Evolutionary conservation across 2,329 filamentous ascomycete species (phyloP).

Genomic region (Alternaria sp.): DNA sequence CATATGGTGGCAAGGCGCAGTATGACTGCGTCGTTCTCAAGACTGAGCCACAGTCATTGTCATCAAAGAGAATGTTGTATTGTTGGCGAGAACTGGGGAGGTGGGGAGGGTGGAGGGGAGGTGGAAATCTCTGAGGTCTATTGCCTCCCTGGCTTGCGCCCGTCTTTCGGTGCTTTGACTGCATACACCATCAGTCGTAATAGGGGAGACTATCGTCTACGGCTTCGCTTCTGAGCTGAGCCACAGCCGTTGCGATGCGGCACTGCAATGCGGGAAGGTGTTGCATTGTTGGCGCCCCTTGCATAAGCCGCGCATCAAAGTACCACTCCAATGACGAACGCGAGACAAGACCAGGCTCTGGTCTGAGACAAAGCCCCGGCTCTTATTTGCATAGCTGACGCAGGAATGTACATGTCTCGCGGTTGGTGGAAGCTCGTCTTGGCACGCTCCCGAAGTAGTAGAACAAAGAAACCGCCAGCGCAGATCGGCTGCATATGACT

Average conservation of each 20-base stretch:
- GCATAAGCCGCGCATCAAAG: conserved; percentile 13
- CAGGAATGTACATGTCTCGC: conserved; percentile 44
- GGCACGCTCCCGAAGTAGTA: conserved; percentile 39
- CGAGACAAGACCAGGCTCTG: background rate
- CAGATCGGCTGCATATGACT: conserved; percentile 41
- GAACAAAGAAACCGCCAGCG: conserved; percentile 47
- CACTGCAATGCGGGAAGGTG: background rate
- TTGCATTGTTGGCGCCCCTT: conserved; percentile 44
- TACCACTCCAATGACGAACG: background rate
- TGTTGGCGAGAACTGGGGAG: background rate
- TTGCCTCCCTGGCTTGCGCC: background rate
- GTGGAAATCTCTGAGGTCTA: background rate
- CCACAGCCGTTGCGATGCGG: background rate
- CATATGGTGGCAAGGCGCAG: conserved; percentile 6
- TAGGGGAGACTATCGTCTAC: background rate
- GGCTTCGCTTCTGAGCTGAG: background rate
- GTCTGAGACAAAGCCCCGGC: background rate
- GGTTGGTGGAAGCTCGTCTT: conserved; percentile 33
- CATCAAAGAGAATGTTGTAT: conserved; percentile 14
- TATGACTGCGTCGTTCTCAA: conserved; percentile 22
- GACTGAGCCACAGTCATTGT: conserved; percentile 21
- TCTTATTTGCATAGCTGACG: conserved; percentile 21
- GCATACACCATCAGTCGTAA: background rate
- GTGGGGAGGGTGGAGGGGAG: background rate
- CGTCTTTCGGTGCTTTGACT: background rate